Base-by-base conservation (phyloP, 192 early-diverging fungal species). In the Cetraspora pellucida region DNA sequence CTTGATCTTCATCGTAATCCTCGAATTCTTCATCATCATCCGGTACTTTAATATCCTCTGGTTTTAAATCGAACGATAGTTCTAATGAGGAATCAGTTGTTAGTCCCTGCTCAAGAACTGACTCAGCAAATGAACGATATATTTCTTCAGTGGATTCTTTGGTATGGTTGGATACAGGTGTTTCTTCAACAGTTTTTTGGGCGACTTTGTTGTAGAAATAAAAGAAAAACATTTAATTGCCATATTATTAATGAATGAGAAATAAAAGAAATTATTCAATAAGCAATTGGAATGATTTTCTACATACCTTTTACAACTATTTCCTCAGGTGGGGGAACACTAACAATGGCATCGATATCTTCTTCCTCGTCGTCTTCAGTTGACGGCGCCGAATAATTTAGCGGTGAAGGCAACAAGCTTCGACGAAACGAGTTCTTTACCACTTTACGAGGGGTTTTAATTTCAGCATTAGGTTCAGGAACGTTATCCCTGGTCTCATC, bases 231-330 rank as follows among this genome's bases (percentile, higher is more conserved):
- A 45, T 43, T 10, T 66, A 23, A 43, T 66, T 66, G 16, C 8
- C 16, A 11, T 61, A 23, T 28, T 7, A 61, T 14, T 23, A 61
- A 28, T 61, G 7, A 28, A 61, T 37, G 37, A 37, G 3, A 37
- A 37, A 37, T 37, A 37, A 37, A 37, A 45, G 14, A 67, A 31
- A 45, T 67, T 45, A 13, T 37, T 67, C 17, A 37, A 21, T 21
- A 0, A 31, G 21, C 21, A n/a, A 37, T 37, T 31, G 37, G 21
- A 21, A 23, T 11, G n/a, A 49, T 50, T 17, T 52, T 37, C 23
- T 21, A 28, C 30, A 45, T 46, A 75, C 73, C 57, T 75, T 75
- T 75, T 25, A 75, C 73, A 49, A 75, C 73, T 45, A 75, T 64
- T 63, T 75, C 73, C 27, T 60, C 59, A 13, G 73, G 73, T 58